Percentiles rank a stretch among this genome's conserved stretches.
These are phyloP conservation scores for Heterobasidion occidentale DNA, from an alignment of 1,284 basidiomycete species.

Conservation along the genomic window DNA sequence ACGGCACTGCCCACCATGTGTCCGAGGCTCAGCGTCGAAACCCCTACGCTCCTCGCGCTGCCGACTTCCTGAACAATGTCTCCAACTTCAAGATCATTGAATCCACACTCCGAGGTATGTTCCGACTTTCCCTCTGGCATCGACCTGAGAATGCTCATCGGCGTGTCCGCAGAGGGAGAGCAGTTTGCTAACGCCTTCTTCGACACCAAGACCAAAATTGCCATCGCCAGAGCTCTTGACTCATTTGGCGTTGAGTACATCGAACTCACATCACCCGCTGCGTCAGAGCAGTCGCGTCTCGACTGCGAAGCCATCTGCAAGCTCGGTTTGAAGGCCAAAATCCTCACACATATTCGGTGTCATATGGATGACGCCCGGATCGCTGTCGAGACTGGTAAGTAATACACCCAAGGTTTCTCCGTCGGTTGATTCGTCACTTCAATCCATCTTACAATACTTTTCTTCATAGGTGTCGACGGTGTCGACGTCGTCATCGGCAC, in stretches of 20 bases:
- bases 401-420: background rate
- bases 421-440: background rate
- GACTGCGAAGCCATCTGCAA: conserved; percentile 99
- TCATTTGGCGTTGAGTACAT: conserved; percentile 99
- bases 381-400: conserved; percentile 92
- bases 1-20: conserved; percentile 29
- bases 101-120: conserved; percentile 82
- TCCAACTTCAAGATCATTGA: conserved; percentile 97
- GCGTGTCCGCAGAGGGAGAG: conserved; percentile 74
- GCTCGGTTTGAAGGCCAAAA: conserved; percentile 95
- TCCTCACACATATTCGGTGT: conserved; percentile 98
- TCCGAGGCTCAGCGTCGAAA: conserved; percentile 42
- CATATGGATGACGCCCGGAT: conserved; percentile 99
- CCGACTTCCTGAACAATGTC: conserved; percentile 88
- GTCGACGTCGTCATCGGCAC: conserved; percentile 99
- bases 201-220: conserved; percentile 99
- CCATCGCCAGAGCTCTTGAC: conserved; percentile 95
- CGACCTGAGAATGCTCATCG: background rate
- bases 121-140: background rate
- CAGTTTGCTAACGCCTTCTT: conserved; percentile 99
- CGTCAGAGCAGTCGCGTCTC: conserved; percentile 90
- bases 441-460: background rate
- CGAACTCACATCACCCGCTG: conserved; percentile 97
- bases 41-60: conserved; percentile 82
- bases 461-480: conserved; percentile 80